Conservation (phyloP, 345 rosid species). For the Populus ilicifolia region DNA sequence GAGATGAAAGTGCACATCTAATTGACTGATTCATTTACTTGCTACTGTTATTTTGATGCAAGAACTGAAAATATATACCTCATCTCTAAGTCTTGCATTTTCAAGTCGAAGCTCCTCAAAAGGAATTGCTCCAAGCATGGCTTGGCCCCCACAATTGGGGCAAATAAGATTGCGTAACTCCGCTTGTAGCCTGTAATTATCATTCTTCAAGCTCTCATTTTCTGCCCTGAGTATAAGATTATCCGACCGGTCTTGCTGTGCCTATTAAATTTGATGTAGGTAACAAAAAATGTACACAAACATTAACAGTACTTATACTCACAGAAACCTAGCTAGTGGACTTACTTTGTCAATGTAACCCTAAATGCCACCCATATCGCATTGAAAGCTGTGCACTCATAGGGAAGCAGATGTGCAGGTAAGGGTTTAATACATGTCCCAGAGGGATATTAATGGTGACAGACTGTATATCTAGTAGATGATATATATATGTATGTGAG, state of each 20-base stretch:
- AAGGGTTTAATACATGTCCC: constrained; percentile 20
- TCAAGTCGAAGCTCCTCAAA: constrained; percentile 77
- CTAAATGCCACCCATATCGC: constrained; percentile 6
- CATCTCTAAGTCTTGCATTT: constrained; percentile 80
- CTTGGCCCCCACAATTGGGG: constrained; percentile 73
- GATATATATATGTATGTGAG: background rate
- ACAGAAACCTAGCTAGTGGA: background rate
- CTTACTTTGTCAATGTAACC: background rate
- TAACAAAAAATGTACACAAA: background rate
- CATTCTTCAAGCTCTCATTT: constrained; percentile 66
- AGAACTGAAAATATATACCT: constrained; percentile 37
- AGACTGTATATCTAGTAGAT: constrained; percentile 13
- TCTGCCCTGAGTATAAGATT: constrained; percentile 74
- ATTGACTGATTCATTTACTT: background rate
- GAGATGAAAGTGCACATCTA: background rate
- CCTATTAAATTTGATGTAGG: constrained; percentile 37
- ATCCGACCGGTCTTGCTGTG: constrained; percentile 84
- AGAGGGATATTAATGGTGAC: constrained; percentile 11
- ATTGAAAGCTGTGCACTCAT: constrained; percentile 24
- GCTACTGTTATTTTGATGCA: background rate
- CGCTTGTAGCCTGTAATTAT: constrained; percentile 69
- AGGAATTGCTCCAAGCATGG: constrained; percentile 59
- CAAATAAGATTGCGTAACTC: constrained; percentile 66
- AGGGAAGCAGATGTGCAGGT: constrained; percentile 36
- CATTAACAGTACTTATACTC: background rate